Base-by-base conservation (phyloP, 129 eudicot species). In the Tanacetum coccineum region DNA sequence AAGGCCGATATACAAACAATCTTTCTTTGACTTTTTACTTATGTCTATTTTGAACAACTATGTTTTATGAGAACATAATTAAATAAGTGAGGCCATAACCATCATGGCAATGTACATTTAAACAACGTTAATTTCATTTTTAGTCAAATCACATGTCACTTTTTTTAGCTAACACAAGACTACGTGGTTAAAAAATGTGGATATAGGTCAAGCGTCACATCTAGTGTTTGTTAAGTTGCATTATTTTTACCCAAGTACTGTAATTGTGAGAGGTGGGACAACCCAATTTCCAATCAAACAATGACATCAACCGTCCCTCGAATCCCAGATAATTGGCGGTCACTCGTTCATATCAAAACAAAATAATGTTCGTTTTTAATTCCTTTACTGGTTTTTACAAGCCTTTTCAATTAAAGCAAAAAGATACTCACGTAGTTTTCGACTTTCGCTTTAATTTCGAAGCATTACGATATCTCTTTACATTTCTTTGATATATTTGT, bases 251-350 rank as follows among this genome's bases (percentile, higher is more conserved):
- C 25, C 6, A 55, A 45, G 51, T n/a, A n/a, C n/a, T n/a, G 55
- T 32, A 52, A 67, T 32, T 51, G 32, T 53, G 25, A 51, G 17
- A 14, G 26, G 76, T 71, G 61, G 68, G 76, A 7, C 62, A n/a
- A 18, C 52, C 4, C 28, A 49, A 18, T 39, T 21, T 72, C 18
- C 2, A 54, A 72, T 51, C 70, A 22, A 72, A 36, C 56, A 72
- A 25, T 51, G 70, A 72, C 70, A 21, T 52, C 45, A 72, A 40
- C 77, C 77, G 64, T 21, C 77, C 70, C 45, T 17, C 77, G 70
- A 72, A 72, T 72, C 77, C 70, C 63, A 62, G 70, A 63, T 50
- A 52, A 20, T 62, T 36, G 77, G 77, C 69, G 77, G 77, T 72
- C n/a, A n/a, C n/a, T n/a, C 55, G 77, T 72, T 70, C 12, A 39